Percentiles rank a stretch among this genome's conserved stretches.
These are phyloP conservation scores for Murraya paniculata DNA, from an alignment of 345 rosid genomes.

Conservation along the genomic window DNA sequence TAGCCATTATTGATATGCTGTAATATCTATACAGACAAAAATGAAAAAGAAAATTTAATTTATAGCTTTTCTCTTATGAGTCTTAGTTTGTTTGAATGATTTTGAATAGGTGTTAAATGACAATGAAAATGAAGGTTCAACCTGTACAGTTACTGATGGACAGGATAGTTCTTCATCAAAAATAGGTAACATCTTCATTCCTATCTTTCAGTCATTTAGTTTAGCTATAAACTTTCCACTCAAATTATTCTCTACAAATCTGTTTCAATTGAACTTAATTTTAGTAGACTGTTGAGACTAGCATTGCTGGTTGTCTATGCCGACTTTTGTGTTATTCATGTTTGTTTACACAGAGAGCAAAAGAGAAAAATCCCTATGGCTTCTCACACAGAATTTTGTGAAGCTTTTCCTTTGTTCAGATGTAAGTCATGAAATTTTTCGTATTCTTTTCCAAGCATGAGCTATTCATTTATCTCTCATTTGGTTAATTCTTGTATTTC, in stretches of 20 bases:
- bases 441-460: not conserved
- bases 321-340: not conserved
- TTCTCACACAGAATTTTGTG: conserved; percentile 69
- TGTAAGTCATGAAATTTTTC: conserved; percentile 42
- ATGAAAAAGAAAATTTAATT: not conserved
- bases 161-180: conserved; percentile 50
- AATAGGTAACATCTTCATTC: conserved; percentile 42
- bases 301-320: not conserved
- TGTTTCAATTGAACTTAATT: not conserved
- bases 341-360: conserved; percentile 40
- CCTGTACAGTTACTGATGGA: conserved; percentile 34
- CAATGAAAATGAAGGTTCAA: conserved; percentile 36
- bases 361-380: conserved; percentile 68
- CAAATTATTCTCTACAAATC: not conserved
- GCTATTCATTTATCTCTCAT: not conserved
- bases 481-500: conserved; percentile 11
- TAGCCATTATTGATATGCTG: not conserved
- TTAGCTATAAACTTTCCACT: not conserved
- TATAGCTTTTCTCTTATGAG: not conserved
- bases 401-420: conserved; percentile 81
- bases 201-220: not conserved
- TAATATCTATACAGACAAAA: not conserved
- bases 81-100: not conserved
- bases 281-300: not conserved
- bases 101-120: conserved; percentile 39